Conservation (phyloP, 176 grass and related monocot genomes). For the Phoenix dactylifera region DNA sequence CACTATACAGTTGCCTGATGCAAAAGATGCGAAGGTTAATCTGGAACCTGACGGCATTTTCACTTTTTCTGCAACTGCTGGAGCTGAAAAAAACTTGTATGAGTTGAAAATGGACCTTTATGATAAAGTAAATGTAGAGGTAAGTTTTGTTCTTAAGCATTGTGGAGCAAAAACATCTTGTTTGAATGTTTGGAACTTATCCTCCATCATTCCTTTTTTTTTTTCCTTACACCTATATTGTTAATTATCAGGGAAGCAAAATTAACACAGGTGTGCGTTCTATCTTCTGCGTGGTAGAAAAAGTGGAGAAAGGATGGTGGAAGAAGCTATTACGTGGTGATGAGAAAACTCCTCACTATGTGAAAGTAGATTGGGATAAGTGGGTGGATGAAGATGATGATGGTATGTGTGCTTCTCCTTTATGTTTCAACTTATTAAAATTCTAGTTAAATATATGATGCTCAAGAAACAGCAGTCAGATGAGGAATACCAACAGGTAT, state of each 20-base stretch:
- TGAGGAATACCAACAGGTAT: too few relatives aligned
- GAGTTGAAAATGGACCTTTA: slow-evolving; percentile 69
- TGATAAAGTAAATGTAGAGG: slow-evolving; percentile 84
- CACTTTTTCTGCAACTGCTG: slow-evolving; percentile 74
- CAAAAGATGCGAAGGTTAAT: slow-evolving; percentile 89
- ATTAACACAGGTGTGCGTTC: slow-evolving; percentile 63
- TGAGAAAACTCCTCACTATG: slow-evolving; percentile 49
- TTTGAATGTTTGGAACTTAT: too few relatives aligned
- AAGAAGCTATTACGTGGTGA: slow-evolving; percentile 66
- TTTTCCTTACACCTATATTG: too few relatives aligned
- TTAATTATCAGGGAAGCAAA: slow-evolving; percentile 59
- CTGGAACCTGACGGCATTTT: slow-evolving; percentile 82
- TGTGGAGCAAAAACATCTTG: neutral
- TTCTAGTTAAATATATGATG: too few relatives aligned
- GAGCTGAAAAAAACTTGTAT: slow-evolving; percentile 44
- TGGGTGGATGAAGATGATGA: slow-evolving; percentile 99
- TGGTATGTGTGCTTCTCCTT: slow-evolving; percentile 21
- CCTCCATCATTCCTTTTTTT: too few relatives aligned
- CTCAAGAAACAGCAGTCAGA: too few relatives aligned
- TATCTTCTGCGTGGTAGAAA: slow-evolving; percentile 62
- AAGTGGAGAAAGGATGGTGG: slow-evolving; percentile 82
- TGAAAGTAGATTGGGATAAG: slow-evolving; percentile 99
- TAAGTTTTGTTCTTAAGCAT: slow-evolving; percentile 14
- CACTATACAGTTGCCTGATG: slow-evolving; percentile 69
- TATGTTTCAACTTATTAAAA: too few relatives aligned